Evolutionary conservation across 345 rosid species (phyloP), one percentile per base, ranked within the genome.

Genomic region (Citropsis articulata): DNA sequence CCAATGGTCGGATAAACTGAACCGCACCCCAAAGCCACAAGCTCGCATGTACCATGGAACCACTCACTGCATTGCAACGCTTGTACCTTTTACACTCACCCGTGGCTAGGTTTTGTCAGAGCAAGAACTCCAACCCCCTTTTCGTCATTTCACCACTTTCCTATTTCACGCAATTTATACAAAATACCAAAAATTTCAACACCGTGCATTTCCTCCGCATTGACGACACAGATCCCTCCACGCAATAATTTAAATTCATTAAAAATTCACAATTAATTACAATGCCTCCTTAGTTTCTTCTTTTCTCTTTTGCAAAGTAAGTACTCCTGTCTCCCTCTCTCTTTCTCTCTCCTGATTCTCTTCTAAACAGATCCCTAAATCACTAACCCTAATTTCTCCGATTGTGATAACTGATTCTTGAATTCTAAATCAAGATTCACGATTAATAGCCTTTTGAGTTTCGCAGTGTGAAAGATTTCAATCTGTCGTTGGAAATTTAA

Each of bases 291-390:
- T 25, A 14, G 18, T 45, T 31, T 25, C 72, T 62, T 73, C 57
- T 27, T 76, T 55, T 59, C 72, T 35, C 31, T 57, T 25, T 64
- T 48, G 42, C 2, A 35, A 35, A 35, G 7, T 22, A 75, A n/a
- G 21, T 14, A 9, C 8, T 24, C 19, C 33, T 18, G 18, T 22
- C 30, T 72, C 53, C n/a, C n/a, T 33, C 27, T 33, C 27, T 1
- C 24, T 9, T 7, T 10, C 25, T n/a, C 14, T 14, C 36, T 60
- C 76, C 42, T 12, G 63, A 71, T 35, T 57, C n/a, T 35, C 33
- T 16, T 1, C 18, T 33, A 3, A 48, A 31, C 35, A 75, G 78
- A 75, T 75, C 78, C 78, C 78, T 56, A 75, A 75, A 75, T 64
- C 19, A 6, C 6, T 16, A 75, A 75, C 62, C 70, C 78, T 64